A percentile compares a stretch with the other conserved stretches of the same genome.
These are phyloP conservation scores for Fusarium sp. DNA, from an alignment of 2,329 filamentous ascomycete genomes.

Conservation along the genomic window DNA sequence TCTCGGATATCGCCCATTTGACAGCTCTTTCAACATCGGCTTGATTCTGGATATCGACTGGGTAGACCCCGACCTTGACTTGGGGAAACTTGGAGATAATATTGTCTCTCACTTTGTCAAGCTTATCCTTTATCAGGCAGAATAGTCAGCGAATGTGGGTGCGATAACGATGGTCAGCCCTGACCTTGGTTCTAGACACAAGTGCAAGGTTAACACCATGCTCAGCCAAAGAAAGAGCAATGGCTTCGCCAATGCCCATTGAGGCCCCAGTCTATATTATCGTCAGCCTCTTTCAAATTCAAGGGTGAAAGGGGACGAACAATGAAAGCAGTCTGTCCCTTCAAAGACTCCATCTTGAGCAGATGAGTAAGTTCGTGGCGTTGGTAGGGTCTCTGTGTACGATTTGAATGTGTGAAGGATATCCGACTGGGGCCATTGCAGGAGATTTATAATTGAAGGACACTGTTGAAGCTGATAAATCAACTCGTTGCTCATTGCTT, in stretches of 20 bases:
- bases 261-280: background rate
- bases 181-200: background rate
- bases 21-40: background rate
- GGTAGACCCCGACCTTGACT: background rate
- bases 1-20: background rate
- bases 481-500: no score
- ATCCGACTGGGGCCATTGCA: no score
- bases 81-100: background rate
- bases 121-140: background rate
- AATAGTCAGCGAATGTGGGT: background rate
- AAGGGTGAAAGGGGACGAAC: fast-evolving
- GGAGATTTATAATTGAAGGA: no score
- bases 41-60: background rate
- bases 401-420: fast-evolving
- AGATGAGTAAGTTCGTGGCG: no score
- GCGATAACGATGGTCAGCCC: fast-evolving
- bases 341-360: background rate
- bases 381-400: fast-evolving
- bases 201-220: background rate
- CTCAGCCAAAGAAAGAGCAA: background rate
- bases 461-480: no score
- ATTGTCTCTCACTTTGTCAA: background rate
- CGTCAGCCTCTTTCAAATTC: fast-evolving
- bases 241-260: slow-evolving; percentile 18
- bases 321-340: background rate